Conservation (phyloP, 768 basidiomycete species). For the Cystobasidium ongulense region DNA sequence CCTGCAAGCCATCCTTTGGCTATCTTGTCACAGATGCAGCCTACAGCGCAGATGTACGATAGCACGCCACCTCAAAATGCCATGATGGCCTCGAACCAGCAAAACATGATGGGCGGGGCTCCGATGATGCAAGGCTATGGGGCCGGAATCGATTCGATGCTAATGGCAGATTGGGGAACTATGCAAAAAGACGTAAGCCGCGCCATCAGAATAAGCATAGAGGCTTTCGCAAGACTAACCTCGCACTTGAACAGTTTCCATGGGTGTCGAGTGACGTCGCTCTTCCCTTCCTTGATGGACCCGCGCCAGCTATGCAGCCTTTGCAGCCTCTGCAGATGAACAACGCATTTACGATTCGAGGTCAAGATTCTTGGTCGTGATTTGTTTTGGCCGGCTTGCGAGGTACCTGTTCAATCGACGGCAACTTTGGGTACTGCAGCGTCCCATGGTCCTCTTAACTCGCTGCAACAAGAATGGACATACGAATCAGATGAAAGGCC, state of each 20-base stretch:
- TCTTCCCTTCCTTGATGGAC: neutral
- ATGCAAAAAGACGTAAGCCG: conserved; percentile 30
- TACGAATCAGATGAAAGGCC: neutral
- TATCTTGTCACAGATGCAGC: neutral
- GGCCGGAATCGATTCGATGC: neutral
- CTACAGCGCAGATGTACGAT: neutral
- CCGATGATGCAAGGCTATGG: neutral
- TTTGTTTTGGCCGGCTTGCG: neutral
- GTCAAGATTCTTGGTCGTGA: neutral
- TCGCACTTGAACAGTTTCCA: conserved; percentile 8
- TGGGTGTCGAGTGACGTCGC: conserved; percentile 4
- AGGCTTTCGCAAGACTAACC: neutral
- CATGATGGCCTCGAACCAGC: neutral
- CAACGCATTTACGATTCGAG: neutral
- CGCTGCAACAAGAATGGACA: neutral
- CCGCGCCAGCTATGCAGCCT: neutral
- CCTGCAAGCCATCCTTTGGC: neutral
- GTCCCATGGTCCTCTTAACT: conserved; percentile 24
- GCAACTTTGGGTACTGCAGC: conserved; percentile 21
- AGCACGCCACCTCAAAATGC: neutral
- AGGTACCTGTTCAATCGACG: neutral
- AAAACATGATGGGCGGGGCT: neutral
- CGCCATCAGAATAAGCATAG: neutral
- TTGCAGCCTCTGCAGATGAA: neutral
- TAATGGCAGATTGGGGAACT: conserved; percentile 20